Base-by-base conservation (phyloP, 805 yeast species). In the Metschnikowia arizonensis region DNA sequence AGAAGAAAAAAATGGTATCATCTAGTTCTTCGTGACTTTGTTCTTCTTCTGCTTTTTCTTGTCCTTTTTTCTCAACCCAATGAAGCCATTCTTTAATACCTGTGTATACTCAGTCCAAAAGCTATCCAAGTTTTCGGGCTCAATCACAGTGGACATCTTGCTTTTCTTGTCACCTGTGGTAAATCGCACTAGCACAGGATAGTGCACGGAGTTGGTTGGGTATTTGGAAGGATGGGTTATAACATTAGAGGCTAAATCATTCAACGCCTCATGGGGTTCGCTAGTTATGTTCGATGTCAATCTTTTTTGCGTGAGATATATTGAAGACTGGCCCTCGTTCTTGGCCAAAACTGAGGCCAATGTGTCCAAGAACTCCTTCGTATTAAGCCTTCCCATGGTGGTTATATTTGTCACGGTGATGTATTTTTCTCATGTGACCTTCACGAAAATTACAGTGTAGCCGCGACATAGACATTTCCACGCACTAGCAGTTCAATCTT, bases 61-160 rank as follows among this genome's bases (percentile, higher is more conserved):
- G 48, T 85, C 88, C 69, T 87, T 88, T 77, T 84, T 87, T 60
- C 81, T 77, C 62, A 90, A 73, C 1, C 96, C 96, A 3, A 69
- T 68, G 63, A 86, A 79, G 4, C 93, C 90, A 18, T 72, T 60
- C 60, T 87, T 89, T 45, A 89, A 72, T 0, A 77, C 77, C 34
- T 79, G 80, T 1, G 87, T 66, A 64, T 89, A 90, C 21, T 80
- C 81, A 34, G 64, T 62, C 97, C 97, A 90, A 62, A 90, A 90
- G 48, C 69, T 62, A 50, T 82, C 87, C 52, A 90, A 68, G 3
- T 76, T 65, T 1, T 72, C 76, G 0, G 81, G 69, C 23, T 77
- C 76, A 5, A 90, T 89, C 10, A 83, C 78, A 0, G 97, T 89
- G 23, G 89, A 79, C 26, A 83, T 61, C 58, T 86, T 86, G n/a